These are phyloP conservation scores for Brettanomyces bruxellensis DNA, from an alignment of 805 yeast species.

Conservation along the genomic window DNA sequence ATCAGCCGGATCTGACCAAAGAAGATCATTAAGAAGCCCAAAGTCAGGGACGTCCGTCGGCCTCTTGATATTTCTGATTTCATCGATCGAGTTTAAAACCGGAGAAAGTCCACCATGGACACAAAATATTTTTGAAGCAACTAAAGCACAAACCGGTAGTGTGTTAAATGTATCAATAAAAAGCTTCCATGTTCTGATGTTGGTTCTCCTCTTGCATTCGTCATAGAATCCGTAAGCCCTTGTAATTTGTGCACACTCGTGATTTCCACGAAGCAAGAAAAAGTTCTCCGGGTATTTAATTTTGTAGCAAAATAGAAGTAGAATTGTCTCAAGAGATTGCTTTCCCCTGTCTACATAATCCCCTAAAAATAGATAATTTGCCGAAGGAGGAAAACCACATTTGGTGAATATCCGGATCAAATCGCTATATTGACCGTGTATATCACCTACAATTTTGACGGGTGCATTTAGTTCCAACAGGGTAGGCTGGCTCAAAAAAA, in stretches of 20 bases:
- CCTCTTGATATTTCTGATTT: slow-evolving; percentile 62
- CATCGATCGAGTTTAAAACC: slow-evolving; percentile 62
- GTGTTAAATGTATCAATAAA: slow-evolving; percentile 95
- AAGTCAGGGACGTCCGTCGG: slow-evolving; percentile 85
- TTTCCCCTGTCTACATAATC: slow-evolving; percentile 98
- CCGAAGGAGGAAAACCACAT: slow-evolving; percentile 94
- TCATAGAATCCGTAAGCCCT: slow-evolving; percentile 96
- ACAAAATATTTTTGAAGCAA: slow-evolving; percentile 90
- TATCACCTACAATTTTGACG: slow-evolving; percentile 85
- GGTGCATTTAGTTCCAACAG: slow-evolving; percentile 80
- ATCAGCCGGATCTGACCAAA: slow-evolving; percentile 85
- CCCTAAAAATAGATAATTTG: slow-evolving; percentile 87
- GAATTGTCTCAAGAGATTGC: slow-evolving; percentile 87
- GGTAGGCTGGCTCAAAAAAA: slow-evolving; percentile 85
- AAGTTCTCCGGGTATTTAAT: slow-evolving; percentile 96
- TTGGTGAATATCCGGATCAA: slow-evolving; percentile 83
- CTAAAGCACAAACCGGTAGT: slow-evolving; percentile 90
- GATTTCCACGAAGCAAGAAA: slow-evolving; percentile 88
- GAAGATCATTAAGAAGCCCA: slow-evolving; percentile 66
- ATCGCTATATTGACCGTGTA: slow-evolving; percentile 95
- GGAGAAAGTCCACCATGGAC: slow-evolving; percentile 84
- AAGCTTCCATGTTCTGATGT: slow-evolving; percentile 86
- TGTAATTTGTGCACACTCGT: slow-evolving; percentile 95
- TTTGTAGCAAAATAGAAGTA: slow-evolving; percentile 81
- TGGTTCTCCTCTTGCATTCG: slow-evolving; percentile 92